Evolutionary conservation across 306 rosid genomes (phyloP).

Genomic region (Oxytropis ochrocephala): DNA sequence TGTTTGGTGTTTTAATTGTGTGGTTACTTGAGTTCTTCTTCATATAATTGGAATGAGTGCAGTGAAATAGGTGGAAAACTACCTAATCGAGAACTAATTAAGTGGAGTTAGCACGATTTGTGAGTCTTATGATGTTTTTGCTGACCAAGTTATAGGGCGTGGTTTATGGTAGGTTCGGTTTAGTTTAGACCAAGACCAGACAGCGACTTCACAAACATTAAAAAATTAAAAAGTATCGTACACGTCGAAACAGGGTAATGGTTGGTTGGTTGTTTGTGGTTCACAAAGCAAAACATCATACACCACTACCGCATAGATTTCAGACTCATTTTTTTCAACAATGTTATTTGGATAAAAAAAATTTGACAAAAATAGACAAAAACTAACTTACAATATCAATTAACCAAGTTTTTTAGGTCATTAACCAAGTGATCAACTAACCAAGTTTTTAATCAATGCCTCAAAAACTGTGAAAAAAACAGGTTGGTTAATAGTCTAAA

Average conservation of each 20-base stretch:
- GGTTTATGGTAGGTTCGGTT: conserved; percentile 29
- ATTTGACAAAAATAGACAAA: no score
- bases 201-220: conserved; percentile 14
- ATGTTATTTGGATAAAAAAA: no score
- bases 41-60: not conserved
- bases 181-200: conserved; percentile 1
- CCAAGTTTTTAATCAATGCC: no score
- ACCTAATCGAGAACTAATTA: conserved; percentile 30
- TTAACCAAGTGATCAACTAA: no score
- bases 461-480: no score
- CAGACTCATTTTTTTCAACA: not conserved
- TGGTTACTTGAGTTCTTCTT: not conserved
- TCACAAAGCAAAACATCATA: not conserved
- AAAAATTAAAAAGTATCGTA: not conserved
- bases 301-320: not conserved
- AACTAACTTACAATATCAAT: no score
- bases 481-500: no score
- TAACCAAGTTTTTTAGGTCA: no score
- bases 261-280: not conserved
- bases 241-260: conserved; percentile 9
- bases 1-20: not conserved
- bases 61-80: conserved; percentile 9
- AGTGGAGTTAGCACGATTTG: conserved; percentile 19
- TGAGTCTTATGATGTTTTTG: conserved; percentile 17
- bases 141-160: conserved; percentile 26